Base-by-base conservation (phyloP, 495 filamentous ascomycete genomes). In the Lasiosphaeris hirsuta region DNA sequence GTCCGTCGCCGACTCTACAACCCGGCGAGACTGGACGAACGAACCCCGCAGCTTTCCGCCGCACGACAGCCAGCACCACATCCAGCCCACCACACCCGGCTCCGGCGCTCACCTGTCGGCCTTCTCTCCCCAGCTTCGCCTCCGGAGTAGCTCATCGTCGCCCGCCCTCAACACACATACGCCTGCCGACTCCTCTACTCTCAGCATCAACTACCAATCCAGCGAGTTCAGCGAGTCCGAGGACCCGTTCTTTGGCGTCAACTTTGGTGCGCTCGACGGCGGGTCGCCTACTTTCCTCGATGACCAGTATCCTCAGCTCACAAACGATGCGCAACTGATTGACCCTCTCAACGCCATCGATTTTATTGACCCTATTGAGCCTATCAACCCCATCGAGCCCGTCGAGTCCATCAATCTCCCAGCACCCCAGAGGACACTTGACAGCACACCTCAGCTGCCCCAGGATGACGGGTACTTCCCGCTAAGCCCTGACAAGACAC, bases 181-280 rank as follows among this genome's bases (percentile, higher is more conserved):
- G 15, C 75, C 75, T 40, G 75, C 72, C 58, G 76, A 76, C 30
- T 72, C 71, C 14, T 72, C 70, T 8, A 68, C 69, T 9, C 60
- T 72, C 47, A 76, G 72, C 49, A 45, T 71, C 51, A 53, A 72
- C 56, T 78, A 75, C 61, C 72, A 72, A 54, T 69, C 70, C 7
- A 74, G 72, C 60, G 70, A 75, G 34, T 65, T 71, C 57, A 72
- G 67, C 62, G 72, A 73, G 52, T 60, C 56, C 52, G 75, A 72
- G 38, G 77, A 80, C 57, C 69, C 68, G 8, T 75, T 75, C 58
- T 67, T 73, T 39, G 69, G 70, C 37, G 62, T 72, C 43, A 67
- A 73, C 66, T 76, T 75, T 48, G 61, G 59, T 54, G 55, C 63
- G 45, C 7, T 65, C 41, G 64, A 69, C 5, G 65, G 47, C 49